Percentiles rank a stretch among this genome's conserved stretches.
These are phyloP conservation scores for Chlamydomonas sp. DNA, from an alignment of 139 green algal genomes.

Conservation along the genomic window DNA sequence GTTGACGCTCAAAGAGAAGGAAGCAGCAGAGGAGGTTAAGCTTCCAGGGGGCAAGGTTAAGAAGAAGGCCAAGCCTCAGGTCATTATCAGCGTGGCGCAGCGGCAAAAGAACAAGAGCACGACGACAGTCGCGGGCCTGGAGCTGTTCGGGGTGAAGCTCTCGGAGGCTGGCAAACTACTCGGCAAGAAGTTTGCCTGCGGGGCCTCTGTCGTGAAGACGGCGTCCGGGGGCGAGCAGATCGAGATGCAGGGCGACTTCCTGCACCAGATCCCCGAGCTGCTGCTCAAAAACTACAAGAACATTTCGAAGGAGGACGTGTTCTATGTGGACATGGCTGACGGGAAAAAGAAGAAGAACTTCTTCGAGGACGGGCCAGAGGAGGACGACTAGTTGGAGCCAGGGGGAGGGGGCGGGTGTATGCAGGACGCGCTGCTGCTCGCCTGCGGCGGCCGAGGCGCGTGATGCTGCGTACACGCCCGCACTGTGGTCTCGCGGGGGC, in stretches of 20 bases:
- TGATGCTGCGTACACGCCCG: too few relatives aligned
- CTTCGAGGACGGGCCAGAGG: conserved; percentile 34
- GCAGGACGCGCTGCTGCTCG: too few relatives aligned
- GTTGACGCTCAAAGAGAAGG: conserved; percentile 70
- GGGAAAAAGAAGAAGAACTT: conserved; percentile 78
- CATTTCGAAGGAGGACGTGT: conserved; percentile 77
- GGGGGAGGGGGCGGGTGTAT: too few relatives aligned
- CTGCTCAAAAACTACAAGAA: conserved; percentile 85
- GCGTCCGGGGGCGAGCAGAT: conserved; percentile 92
- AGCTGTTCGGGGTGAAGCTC: conserved; percentile 93
- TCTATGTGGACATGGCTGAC: conserved; percentile 61
- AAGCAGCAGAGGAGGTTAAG: conserved; percentile 72
- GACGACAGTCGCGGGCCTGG: conserved; percentile 91
- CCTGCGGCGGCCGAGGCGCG: too few relatives aligned
- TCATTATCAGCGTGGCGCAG: conserved; percentile 79
- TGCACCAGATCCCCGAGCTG: conserved; percentile 75
- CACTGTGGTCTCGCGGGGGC: too few relatives aligned
- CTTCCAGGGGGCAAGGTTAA: conserved; percentile 78
- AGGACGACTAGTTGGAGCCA: not conserved
- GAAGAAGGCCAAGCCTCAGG: conserved; percentile 81
- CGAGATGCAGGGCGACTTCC: conserved; percentile 90
- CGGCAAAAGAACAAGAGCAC: conserved; percentile 96
- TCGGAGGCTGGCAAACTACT: conserved; percentile 94
- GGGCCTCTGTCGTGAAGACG: conserved; percentile 90
- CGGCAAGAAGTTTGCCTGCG: conserved; percentile 99